Evolutionary conservation across 1,284 basidiomycete genomes (phyloP).

Genomic region (Agroathelia rolfsii): DNA sequence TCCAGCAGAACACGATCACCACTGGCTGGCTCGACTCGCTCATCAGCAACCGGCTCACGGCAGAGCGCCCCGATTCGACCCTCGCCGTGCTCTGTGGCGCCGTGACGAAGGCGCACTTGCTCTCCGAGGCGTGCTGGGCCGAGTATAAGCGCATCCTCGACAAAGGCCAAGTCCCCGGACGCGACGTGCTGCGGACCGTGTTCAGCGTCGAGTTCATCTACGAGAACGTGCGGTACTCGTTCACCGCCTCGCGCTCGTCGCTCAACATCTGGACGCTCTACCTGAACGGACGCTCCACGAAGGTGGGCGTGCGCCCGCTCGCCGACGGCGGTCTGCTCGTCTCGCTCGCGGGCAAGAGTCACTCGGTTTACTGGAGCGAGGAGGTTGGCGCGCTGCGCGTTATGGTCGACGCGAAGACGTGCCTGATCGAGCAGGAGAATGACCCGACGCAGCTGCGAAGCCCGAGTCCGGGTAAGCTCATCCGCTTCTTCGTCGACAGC

Average conservation of each 20-base stretch:
- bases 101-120: slow-evolving; percentile 91
- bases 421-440: slow-evolving; percentile 98
- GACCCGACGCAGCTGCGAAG: slow-evolving; percentile 96
- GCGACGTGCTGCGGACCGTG: slow-evolving; percentile 92
- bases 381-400: slow-evolving; percentile 92
- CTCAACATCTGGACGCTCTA: slow-evolving; percentile 87
- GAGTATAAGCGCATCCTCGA: slow-evolving; percentile 96
- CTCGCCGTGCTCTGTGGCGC: slow-evolving; percentile 95
- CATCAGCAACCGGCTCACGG: slow-evolving; percentile 93
- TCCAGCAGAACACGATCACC: slow-evolving; percentile 95
- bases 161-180: slow-evolving; percentile 95
- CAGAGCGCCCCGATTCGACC: slow-evolving; percentile 87
- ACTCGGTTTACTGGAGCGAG: slow-evolving; percentile 97
- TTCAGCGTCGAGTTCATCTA: slow-evolving; percentile 98
- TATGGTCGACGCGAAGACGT: slow-evolving; percentile 96
- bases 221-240: slow-evolving; percentile 92
- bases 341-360: slow-evolving; percentile 86
- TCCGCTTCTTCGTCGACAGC: slow-evolving; percentile 92
- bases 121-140: slow-evolving; percentile 80
- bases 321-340: slow-evolving; percentile 95
- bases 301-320: slow-evolving; percentile 84
- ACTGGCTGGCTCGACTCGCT: slow-evolving; percentile 98
- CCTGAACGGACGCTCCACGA: slow-evolving; percentile 88
- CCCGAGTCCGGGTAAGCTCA: slow-evolving; percentile 94
- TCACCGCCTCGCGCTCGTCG: slow-evolving; percentile 91